Conservation (phyloP, 176 grass and related monocot genomes). For the Aegilops tauschii region DNA sequence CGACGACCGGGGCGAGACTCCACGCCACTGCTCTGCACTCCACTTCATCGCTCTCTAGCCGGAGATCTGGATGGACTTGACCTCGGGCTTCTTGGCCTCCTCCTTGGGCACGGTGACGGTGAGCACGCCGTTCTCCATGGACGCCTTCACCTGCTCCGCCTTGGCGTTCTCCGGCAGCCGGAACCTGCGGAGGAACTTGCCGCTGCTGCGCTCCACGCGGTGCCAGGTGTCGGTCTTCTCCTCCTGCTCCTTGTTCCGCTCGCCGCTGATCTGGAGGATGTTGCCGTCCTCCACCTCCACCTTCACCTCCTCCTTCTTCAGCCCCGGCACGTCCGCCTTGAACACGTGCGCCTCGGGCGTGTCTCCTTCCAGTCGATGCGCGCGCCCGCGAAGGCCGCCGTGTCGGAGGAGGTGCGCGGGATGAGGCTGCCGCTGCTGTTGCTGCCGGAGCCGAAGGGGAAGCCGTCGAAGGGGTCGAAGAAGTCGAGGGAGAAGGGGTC, state of each 20-base stretch:
- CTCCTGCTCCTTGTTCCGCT: constrained; percentile 55
- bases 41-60: constrained; percentile 14
- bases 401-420: constrained; percentile 31
- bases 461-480: constrained; percentile 54
- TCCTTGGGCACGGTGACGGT: constrained; percentile 60
- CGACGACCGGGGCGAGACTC: background rate
- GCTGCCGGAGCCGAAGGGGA: constrained; percentile 44
- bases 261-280: constrained; percentile 54
- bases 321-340: constrained; percentile 59
- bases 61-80: constrained; percentile 52
- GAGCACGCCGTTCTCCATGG: constrained; percentile 70
- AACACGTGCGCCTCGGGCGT: constrained; percentile 65
- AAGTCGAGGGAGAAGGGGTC: constrained; percentile 74
- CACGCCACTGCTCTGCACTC: background rate
- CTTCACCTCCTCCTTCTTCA: constrained; percentile 72
- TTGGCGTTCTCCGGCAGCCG: constrained; percentile 52
- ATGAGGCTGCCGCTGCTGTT: constrained; percentile 32
- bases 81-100: constrained; percentile 44
- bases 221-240: constrained; percentile 65
- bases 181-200: constrained; percentile 57
- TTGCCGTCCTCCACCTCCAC: constrained; percentile 62
- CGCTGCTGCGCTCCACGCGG: constrained; percentile 61
- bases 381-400: constrained; percentile 33
- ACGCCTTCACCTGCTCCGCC: constrained; percentile 41
- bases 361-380: constrained; percentile 71